Percentiles rank a stretch among this genome's conserved stretches.
phyloP scores from a whole-genome alignment of 768 basidiomycete genomes.

The Tylopilus rubrobrunneus region DNA sequence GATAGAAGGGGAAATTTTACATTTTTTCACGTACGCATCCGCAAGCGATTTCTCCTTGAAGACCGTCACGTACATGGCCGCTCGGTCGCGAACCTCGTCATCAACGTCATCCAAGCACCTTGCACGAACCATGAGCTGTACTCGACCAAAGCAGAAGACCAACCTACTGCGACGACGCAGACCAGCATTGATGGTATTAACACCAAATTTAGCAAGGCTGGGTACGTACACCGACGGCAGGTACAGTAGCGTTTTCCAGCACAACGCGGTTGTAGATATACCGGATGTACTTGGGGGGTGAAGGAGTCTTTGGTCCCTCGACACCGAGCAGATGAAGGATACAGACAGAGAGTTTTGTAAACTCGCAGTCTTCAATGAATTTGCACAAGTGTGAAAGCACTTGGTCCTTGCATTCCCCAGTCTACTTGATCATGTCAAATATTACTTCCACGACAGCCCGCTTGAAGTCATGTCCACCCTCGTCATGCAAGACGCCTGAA shows the following conservation, averaged over 20 bases:
- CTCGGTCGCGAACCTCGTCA: constrained; percentile 97
- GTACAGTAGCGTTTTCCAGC: constrained; percentile 94
- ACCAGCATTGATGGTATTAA: constrained; percentile 73
- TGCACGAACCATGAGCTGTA: constrained; percentile 5
- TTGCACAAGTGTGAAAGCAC: constrained; percentile 98
- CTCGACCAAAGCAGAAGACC: constrained; percentile 15
- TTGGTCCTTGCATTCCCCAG: constrained; percentile 92
- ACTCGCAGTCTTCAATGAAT: constrained; percentile 99
- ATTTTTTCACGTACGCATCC: constrained; percentile 87
- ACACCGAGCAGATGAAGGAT: constrained; percentile 93
- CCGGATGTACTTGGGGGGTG: constrained; percentile 97
- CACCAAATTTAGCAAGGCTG: constrained; percentile 94
- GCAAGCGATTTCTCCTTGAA: constrained; percentile 78
- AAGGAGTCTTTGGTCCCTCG: constrained; percentile 94
- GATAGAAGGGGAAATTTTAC: constrained; percentile 38
- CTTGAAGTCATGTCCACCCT: constrained; percentile 99
- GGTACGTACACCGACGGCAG: constrained; percentile 98
- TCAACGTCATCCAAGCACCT: constrained; percentile 98
- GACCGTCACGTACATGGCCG: constrained; percentile 87
- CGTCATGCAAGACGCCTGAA: constrained; percentile 93
- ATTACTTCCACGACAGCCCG: constrained; percentile 98
- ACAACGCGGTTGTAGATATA: constrained; percentile 99
- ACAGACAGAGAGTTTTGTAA: constrained; percentile 96
- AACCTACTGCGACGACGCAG: constrained; percentile 81
- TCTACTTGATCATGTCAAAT: constrained; percentile 99